These are phyloP conservation scores for Blumeriella jaapii DNA, from an alignment of 2,329 filamentous ascomycete genomes.

Conservation along the genomic window DNA sequence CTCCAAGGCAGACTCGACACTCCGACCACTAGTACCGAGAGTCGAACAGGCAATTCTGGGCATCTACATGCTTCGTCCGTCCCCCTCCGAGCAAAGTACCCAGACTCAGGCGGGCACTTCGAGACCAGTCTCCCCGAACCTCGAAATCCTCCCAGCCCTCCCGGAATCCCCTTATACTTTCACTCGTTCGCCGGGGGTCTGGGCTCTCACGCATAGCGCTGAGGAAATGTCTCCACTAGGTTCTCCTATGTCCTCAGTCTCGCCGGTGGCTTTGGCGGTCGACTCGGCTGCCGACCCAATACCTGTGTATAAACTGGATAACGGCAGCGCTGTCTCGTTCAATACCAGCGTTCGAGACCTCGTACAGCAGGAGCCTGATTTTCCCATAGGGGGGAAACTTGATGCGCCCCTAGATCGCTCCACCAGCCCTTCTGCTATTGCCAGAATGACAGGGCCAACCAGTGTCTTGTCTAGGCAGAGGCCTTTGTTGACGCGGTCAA, in stretches of 20 bases:
- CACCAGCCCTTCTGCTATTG: slow-evolving; percentile 1
- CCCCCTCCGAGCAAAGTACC: not conserved
- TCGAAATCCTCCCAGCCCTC: slow-evolving; percentile 6
- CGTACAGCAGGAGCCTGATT: slow-evolving; percentile 14
- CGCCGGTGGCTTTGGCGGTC: not conserved
- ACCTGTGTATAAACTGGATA: slow-evolving; percentile 5
- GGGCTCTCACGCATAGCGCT: not conserved
- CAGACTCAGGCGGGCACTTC: not conserved
- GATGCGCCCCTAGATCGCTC: slow-evolving; percentile 7
- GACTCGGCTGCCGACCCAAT: slow-evolving; percentile 1
- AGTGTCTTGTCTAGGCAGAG: not conserved
- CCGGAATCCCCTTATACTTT: slow-evolving; percentile 4
- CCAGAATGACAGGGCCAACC: too few species aligned
- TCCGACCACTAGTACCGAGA: not conserved
- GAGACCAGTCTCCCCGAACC: not conserved
- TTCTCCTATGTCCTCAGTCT: not conserved
- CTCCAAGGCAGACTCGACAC: not conserved
- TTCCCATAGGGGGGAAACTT: slow-evolving; percentile 15
- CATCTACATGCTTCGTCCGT: not conserved
- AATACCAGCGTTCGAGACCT: slow-evolving; percentile 13
- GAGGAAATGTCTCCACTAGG: slow-evolving; percentile 1
- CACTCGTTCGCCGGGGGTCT: not conserved
- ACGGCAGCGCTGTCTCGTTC: slow-evolving; percentile 10
- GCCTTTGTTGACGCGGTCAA: slow-evolving; percentile 1
- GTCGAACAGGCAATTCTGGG: not conserved